These are phyloP conservation scores for Taiwanofungus camphoratus DNA, from an alignment of 1,284 basidiomycete species.

Conservation along the genomic window DNA sequence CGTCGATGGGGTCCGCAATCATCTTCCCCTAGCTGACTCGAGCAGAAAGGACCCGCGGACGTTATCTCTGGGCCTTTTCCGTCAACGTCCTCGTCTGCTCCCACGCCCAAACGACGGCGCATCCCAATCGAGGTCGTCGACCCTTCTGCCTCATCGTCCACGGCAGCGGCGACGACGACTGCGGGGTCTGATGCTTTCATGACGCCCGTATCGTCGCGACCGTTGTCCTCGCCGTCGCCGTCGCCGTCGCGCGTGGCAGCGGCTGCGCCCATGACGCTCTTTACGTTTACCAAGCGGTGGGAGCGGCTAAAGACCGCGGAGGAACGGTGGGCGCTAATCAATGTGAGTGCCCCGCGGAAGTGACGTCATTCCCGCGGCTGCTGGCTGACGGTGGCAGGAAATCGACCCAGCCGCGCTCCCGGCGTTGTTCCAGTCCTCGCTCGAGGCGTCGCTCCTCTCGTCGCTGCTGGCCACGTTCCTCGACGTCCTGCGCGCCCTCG, in stretches of 20 bases:
- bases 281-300: constrained; percentile 56
- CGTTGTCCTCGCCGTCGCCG: constrained; percentile 12
- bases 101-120: constrained; percentile 41
- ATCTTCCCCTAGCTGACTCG: neutral
- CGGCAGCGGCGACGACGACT: constrained; percentile 7
- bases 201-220: constrained; percentile 31
- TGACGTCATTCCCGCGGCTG: neutral
- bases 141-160: constrained; percentile 9
- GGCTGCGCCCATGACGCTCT: constrained; percentile 35
- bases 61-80: constrained; percentile 12
- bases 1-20: constrained; percentile 1
- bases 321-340: constrained; percentile 48
- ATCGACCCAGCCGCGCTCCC: constrained; percentile 51
- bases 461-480: constrained; percentile 49
- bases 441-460: constrained; percentile 56
- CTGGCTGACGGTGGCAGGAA: constrained; percentile 31
- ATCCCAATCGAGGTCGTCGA: constrained; percentile 70
- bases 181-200: constrained; percentile 23
- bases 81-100: constrained; percentile 9
- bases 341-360: constrained; percentile 31
- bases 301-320: constrained; percentile 30
- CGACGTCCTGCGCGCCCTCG: constrained; percentile 26
- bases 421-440: constrained; percentile 54
- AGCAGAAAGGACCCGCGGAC: constrained; percentile 11
- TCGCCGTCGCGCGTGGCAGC: constrained; percentile 7